Conservation (phyloP, 108 stramenopile genomes). For the Skeletonema tropicum region DNA sequence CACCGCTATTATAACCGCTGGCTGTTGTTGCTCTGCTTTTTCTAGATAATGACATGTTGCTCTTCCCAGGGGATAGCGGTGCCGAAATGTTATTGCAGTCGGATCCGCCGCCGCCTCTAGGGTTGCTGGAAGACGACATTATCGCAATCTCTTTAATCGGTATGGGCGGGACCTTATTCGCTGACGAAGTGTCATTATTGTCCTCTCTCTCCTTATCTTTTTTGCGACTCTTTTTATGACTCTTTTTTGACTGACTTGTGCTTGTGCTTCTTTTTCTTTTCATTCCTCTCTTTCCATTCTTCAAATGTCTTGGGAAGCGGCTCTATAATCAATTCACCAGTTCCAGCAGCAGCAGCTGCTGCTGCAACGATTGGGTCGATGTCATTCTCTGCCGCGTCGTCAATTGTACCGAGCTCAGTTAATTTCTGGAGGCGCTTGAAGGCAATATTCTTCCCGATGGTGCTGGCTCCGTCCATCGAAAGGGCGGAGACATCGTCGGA, state of each 20-base stretch:
- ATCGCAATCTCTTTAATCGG: conserved; percentile 24
- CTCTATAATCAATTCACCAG: background rate
- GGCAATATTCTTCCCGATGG: conserved; percentile 13
- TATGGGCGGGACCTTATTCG: conserved; percentile 6
- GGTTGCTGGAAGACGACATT: background rate
- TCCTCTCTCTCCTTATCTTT: background rate
- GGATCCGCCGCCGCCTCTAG: background rate
- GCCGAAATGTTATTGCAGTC: background rate
- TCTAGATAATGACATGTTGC: conserved; percentile 1
- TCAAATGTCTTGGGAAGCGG: conserved; percentile 16
- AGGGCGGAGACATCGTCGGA: conserved; percentile 47
- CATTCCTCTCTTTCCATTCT: conserved; percentile 19
- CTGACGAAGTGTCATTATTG: background rate
- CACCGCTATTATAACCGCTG: background rate
- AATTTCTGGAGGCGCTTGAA: conserved; percentile 3
- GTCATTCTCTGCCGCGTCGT: conserved; percentile 13
- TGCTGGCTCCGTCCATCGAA: conserved; percentile 39
- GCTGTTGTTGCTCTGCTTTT: background rate
- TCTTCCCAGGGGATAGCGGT: background rate
- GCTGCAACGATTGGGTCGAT: background rate
- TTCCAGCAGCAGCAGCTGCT: too few species aligned
- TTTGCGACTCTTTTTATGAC: conserved; percentile 18
- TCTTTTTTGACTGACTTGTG: conserved; percentile 31
- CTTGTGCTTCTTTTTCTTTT: conserved; percentile 30
- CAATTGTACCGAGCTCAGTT: conserved; percentile 11